phyloP scores from a whole-genome alignment of 495 filamentous ascomycete species.

The Penicillium goetzii region DNA sequence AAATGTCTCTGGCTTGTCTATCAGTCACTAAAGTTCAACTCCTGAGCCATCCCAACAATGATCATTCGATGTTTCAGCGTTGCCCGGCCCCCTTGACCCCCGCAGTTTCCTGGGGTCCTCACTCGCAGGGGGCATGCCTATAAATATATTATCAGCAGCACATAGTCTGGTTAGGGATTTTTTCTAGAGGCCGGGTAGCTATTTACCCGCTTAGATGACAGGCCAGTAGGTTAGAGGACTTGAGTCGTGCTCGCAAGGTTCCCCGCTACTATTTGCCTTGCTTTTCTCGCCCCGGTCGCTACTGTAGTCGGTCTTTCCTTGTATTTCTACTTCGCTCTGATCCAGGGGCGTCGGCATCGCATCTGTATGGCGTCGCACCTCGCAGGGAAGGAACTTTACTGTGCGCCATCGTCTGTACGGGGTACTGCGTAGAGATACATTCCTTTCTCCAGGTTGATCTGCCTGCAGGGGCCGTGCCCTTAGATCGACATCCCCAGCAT shows the following conservation, averaged over 20 bases:
- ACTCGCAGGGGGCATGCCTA: not conserved
- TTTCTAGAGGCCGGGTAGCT: not conserved
- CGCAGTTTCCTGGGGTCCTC: slow-evolving; percentile 7
- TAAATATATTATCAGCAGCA: not conserved
- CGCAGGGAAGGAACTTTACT: not conserved
- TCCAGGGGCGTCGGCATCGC: not conserved
- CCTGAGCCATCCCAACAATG: too few species aligned
- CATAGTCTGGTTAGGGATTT: not conserved
- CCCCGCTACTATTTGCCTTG: not conserved
- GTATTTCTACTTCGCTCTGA: not conserved
- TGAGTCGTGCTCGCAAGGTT: not conserved
- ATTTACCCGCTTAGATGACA: not conserved
- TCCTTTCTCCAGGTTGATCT: slow-evolving; percentile 15
- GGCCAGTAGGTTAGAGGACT: not conserved
- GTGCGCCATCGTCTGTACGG: not conserved
- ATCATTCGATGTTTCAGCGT: not conserved
- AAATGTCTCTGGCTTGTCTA: not conserved
- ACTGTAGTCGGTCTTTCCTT: not conserved
- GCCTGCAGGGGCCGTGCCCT: slow-evolving; percentile 18
- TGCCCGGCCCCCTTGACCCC: slow-evolving; percentile 20
- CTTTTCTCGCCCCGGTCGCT: not conserved
- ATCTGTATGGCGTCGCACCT: slow-evolving; percentile 5
- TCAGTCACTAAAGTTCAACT: not conserved
- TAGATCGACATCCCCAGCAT: slow-evolving; percentile 17
- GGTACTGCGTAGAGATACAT: not conserved